Percentiles rank a stretch among this genome's conserved stretches.
Conservation (phyloP, 2,329 filamentous ascomycete genomes). For the Apiospora rasikravindrae region DNA sequence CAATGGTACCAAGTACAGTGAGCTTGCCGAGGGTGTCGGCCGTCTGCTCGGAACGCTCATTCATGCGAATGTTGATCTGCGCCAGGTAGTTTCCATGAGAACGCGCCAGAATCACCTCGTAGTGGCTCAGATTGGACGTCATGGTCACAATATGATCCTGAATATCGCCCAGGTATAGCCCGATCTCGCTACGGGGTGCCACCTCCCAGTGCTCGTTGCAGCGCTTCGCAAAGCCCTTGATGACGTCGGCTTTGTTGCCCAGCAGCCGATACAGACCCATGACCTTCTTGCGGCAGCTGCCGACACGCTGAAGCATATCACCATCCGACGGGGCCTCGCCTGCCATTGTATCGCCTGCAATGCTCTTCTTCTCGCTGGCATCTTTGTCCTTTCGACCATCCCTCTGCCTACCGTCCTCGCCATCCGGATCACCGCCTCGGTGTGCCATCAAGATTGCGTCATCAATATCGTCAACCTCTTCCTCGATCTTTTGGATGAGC, state of each 20-base stretch:
- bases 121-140: slow-evolving; percentile 94
- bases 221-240: slow-evolving; percentile 97
- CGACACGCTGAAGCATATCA: slow-evolving; percentile 91
- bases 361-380: slow-evolving; percentile 50
- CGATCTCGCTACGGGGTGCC: slow-evolving; percentile 92
- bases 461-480: slow-evolving; percentile 97
- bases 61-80: slow-evolving; percentile 99
- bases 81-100: slow-evolving; percentile 98
- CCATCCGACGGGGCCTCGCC: slow-evolving; percentile 56
- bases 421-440: slow-evolving; percentile 50
- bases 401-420: slow-evolving; percentile 34
- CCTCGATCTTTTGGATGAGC: slow-evolving; percentile 89
- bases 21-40: slow-evolving; percentile 93
- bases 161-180: slow-evolving; percentile 96
- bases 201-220: slow-evolving; percentile 99
- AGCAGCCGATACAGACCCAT: slow-evolving; percentile 93
- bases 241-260: slow-evolving; percentile 97
- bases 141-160: slow-evolving; percentile 99
- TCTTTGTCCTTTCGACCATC: slow-evolving; percentile 6
- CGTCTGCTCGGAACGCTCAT: slow-evolving; percentile 94
- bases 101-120: slow-evolving; percentile 90
- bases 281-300: slow-evolving; percentile 94
- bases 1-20: slow-evolving; percentile 94
- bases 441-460: slow-evolving; percentile 87
- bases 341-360: slow-evolving; percentile 49